These are phyloP conservation scores for Erodium trifolium DNA, from an alignment of 441 rosid genomes.

Conservation along the genomic window DNA sequence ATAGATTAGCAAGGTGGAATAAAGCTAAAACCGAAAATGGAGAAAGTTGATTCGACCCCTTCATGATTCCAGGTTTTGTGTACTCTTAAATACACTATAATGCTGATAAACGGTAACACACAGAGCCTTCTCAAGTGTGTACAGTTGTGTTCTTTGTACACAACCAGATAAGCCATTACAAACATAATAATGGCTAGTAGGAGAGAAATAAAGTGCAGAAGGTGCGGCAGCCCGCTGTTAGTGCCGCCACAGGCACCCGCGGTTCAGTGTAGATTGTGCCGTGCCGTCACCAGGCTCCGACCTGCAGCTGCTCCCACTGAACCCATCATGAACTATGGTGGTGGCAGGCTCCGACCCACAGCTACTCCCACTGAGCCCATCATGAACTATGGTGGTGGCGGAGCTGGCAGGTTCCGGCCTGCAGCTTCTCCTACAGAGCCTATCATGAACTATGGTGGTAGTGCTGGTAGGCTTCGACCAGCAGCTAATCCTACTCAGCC, in stretches of 20 bases:
- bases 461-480: too few relatives aligned
- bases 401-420: too few relatives aligned
- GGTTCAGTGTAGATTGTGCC: slow-evolving; percentile 44
- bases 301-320: slow-evolving; percentile 5
- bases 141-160: too few relatives aligned
- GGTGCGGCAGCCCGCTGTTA: slow-evolving; percentile 40
- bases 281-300: slow-evolving; percentile 31
- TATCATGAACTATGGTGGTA: too few relatives aligned
- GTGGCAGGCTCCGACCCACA: background rate
- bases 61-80: background rate
- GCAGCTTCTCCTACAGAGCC: too few relatives aligned
- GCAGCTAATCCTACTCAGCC: too few relatives aligned
- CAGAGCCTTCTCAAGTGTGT: too few relatives aligned
- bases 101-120: background rate
- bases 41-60: background rate
- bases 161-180: background rate
- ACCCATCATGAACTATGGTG: background rate
- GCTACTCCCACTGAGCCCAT: background rate
- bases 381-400: background rate
- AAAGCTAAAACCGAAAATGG: background rate
- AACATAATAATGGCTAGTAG: slow-evolving; percentile 31
- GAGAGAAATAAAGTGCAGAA: slow-evolving; percentile 35
- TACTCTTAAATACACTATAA: background rate
- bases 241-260: slow-evolving; percentile 36
- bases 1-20: background rate